phyloP scores from a whole-genome alignment of 2,329 filamentous ascomycete species.

The Rhynchosporium agropyri region DNA sequence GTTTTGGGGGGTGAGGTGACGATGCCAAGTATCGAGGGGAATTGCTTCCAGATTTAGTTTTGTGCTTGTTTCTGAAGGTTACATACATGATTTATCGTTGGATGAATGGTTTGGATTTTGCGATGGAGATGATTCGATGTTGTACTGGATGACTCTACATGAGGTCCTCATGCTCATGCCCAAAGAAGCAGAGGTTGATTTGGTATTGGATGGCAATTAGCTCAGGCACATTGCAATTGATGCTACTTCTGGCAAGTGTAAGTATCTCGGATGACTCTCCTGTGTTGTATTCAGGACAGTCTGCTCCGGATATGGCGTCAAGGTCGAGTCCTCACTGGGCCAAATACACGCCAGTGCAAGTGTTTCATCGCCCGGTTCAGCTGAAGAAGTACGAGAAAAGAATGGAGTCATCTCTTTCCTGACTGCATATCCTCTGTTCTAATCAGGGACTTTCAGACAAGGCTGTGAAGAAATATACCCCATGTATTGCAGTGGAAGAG shows the following conservation, averaged over 20 bases:
- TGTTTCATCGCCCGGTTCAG: slow-evolving; percentile 29
- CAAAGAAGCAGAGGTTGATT: background rate
- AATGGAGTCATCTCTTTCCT: slow-evolving; percentile 30
- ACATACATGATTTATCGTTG: no score
- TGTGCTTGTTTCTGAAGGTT: no score
- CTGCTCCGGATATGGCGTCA: slow-evolving; percentile 11
- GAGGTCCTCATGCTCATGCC: background rate
- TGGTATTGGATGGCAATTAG: no score
- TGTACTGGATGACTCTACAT: slow-evolving; percentile 3
- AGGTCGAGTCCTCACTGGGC: slow-evolving; percentile 7
- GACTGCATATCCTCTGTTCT: slow-evolving; percentile 25
- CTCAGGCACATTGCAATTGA: background rate
- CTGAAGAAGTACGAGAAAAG: slow-evolving; percentile 29
- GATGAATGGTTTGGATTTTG: background rate
- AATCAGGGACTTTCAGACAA: slow-evolving; percentile 13
- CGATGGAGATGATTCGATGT: slow-evolving; percentile 2
- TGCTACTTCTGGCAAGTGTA: background rate
- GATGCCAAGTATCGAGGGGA: no score
- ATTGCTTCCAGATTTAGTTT: no score
- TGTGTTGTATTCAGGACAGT: background rate
- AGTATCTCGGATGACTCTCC: background rate
- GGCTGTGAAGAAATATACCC: slow-evolving; percentile 8
- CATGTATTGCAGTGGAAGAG: no score
- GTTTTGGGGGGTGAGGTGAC: no score
- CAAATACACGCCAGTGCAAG: slow-evolving; percentile 3